Conservation (phyloP, 202 grass and related monocot species). For the Setaria viridis region DNA sequence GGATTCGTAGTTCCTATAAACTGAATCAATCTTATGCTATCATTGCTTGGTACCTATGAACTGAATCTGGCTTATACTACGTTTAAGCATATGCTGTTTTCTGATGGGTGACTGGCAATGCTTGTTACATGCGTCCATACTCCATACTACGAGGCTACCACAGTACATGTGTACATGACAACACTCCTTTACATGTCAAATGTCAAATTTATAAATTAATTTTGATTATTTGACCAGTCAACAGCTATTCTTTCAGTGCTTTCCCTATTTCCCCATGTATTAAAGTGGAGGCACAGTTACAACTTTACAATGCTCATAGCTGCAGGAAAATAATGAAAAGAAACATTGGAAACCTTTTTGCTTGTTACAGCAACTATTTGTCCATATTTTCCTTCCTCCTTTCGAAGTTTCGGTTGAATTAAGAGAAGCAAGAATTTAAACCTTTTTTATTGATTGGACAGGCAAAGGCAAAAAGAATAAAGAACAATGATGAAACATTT, state of each 20-base stretch:
- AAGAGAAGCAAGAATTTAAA: background rate
- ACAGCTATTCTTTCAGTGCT: background rate
- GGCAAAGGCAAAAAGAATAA: background rate
- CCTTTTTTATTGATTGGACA: background rate
- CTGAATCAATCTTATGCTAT: constrained; percentile 19
- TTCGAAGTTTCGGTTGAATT: background rate
- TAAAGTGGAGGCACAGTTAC: background rate
- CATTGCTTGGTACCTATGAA: background rate
- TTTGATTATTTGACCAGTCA: constrained; percentile 14
- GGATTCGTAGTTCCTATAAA: constrained; percentile 16
- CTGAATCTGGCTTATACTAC: constrained; percentile 2
- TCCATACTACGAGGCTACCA: background rate
- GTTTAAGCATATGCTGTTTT: background rate
- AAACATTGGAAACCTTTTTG: background rate
- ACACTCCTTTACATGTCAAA: constrained; percentile 30
- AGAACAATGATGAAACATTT: background rate
- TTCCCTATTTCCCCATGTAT: background rate
- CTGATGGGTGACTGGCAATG: background rate
- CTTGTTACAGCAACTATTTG: background rate
- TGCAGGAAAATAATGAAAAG: background rate
- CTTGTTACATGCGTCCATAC: background rate
- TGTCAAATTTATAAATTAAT: constrained; percentile 20
- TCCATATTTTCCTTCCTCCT: background rate
- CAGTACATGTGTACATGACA: background rate
- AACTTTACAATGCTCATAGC: no score